Evolutionary conservation across 257 asterid genomes (phyloP).

Genomic region (Lavandula angustifolia): DNA sequence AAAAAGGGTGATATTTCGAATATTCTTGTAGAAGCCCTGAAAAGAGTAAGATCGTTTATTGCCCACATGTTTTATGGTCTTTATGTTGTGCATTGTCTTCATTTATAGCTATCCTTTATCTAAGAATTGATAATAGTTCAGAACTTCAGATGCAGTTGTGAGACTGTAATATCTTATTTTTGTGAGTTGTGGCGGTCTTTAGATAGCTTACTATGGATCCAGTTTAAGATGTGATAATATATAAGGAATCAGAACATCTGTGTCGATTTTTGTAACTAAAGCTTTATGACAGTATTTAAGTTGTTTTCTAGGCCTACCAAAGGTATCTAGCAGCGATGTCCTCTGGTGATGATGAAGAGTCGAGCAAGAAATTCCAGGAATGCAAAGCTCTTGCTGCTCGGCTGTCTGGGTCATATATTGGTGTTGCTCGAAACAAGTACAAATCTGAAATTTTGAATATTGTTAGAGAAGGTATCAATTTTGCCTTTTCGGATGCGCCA

Average conservation of each 20-base stretch:
- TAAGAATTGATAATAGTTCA: not conserved
- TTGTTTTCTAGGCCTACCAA: constrained; percentile 60
- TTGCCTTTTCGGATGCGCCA: constrained; percentile 84
- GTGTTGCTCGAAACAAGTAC: constrained; percentile 81
- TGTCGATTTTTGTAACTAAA: constrained; percentile 5
- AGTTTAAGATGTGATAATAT: constrained; percentile 7
- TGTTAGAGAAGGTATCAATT: constrained; percentile 71
- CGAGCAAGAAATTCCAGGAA: constrained; percentile 68
- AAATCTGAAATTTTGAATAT: constrained; percentile 65
- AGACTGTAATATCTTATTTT: not conserved
- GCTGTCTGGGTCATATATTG: constrained; percentile 74
- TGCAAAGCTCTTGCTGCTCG: constrained; percentile 84
- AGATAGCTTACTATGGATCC: not conserved
- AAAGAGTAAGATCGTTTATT: constrained; percentile 51
- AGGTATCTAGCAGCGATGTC: constrained; percentile 55
- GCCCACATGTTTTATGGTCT: constrained; percentile 23
- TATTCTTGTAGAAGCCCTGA: constrained; percentile 69
- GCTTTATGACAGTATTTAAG: constrained; percentile 26
- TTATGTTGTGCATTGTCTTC: constrained; percentile 9
- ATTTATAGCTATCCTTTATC: not conserved
- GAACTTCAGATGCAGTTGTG: not conserved
- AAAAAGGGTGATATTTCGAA: constrained; percentile 65
- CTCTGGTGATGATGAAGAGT: constrained; percentile 47
- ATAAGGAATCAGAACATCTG: constrained; percentile 7
- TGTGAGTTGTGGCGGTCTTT: not conserved